Conservation (phyloP, 257 asterid genomes). For the Lycium ferocissimum region DNA sequence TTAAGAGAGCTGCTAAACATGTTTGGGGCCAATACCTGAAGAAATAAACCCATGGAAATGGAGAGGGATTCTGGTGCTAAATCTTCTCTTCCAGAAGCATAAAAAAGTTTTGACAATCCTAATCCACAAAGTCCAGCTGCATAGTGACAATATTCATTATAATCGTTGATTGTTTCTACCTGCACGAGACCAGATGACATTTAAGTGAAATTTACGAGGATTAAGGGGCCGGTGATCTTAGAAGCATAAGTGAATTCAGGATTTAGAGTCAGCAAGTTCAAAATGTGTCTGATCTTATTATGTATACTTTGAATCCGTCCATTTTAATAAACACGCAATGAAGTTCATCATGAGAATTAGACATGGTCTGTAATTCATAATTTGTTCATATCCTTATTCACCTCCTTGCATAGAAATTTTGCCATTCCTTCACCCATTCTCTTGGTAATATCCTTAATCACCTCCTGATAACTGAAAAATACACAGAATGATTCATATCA, state of each 20-base stretch:
- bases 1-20: conserved; percentile 22
- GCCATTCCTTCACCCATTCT: conserved; percentile 99
- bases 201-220: conserved; percentile 25
- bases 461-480: conserved; percentile 83
- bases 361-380: background rate
- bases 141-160: conserved; percentile 96
- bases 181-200: conserved; percentile 28
- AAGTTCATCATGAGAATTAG: too few species aligned
- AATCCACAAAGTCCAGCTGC: conserved; percentile 96
- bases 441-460: conserved; percentile 95
- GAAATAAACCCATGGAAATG: conserved; percentile 95
- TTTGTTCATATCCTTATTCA: conserved; percentile 20
- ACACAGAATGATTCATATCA: conserved; percentile 24
- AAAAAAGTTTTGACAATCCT: conserved; percentile 88
- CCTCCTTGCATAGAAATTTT: conserved; percentile 96
- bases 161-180: conserved; percentile 90
- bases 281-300: too few species aligned
- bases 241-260: background rate
- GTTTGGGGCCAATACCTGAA: conserved; percentile 62
- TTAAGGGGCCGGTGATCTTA: background rate
- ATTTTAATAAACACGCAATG: too few species aligned
- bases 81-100: conserved; percentile 87
- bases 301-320: too few species aligned
- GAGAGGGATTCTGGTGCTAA: conserved; percentile 70
- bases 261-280: background rate